Conservation (phyloP, 148 eudicot genomes). For the Nyssa sinensis region DNA sequence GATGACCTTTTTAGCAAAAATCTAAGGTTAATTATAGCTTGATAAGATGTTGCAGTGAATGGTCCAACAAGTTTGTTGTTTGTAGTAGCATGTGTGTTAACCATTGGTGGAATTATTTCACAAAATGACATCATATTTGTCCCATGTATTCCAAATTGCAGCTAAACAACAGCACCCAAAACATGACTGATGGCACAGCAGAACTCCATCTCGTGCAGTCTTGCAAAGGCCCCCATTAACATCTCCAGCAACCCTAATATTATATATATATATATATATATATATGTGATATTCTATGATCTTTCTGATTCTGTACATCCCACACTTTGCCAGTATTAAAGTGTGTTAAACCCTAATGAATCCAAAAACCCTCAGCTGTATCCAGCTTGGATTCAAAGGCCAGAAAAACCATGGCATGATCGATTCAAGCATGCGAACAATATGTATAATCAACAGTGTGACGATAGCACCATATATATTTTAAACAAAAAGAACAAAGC, state of each 20-base stretch:
- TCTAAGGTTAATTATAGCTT: too few species aligned
- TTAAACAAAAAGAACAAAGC: not conserved
- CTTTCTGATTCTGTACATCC: constrained; percentile 5
- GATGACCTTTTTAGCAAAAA: too few species aligned
- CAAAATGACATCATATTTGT: constrained; percentile 3
- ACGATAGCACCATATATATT: not conserved
- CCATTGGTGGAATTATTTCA: not conserved
- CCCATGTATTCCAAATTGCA: not conserved
- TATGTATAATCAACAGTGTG: not conserved
- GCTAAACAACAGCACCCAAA: not conserved
- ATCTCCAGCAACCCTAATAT: not conserved
- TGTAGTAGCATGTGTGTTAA: not conserved
- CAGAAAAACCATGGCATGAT: not conserved
- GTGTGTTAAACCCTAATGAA: not conserved
- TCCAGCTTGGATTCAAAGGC: too few species aligned
- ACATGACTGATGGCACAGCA: too few species aligned
- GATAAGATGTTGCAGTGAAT: not conserved
- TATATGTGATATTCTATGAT: not conserved
- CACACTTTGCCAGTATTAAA: not conserved
- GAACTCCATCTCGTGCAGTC: too few species aligned
- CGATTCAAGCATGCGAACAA: not conserved
- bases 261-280: too few species aligned
- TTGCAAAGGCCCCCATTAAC: not conserved
- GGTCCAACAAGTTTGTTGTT: constrained; percentile 7
- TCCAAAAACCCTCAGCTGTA: too few species aligned